A percentile compares a stretch with the other conserved stretches of the same genome.
These are phyloP conservation scores for Pythium utonaiense DNA, from an alignment of 352 stramenopile species.

Conservation along the genomic window DNA sequence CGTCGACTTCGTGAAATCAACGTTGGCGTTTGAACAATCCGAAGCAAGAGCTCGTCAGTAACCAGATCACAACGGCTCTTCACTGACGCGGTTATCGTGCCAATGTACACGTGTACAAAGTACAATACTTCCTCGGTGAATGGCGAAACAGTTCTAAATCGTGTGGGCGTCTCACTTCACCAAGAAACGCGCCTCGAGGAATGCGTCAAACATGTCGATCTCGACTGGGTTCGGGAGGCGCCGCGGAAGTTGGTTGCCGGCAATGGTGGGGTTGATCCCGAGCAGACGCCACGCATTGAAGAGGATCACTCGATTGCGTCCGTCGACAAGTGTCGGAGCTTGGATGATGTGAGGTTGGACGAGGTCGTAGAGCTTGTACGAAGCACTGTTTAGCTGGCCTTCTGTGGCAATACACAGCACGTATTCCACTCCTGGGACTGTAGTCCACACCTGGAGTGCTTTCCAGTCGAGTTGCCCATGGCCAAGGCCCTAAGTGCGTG, in stretches of 20 bases:
- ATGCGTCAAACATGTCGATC: background rate
- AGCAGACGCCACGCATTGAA: background rate
- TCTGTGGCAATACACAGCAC: background rate
- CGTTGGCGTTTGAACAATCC: background rate
- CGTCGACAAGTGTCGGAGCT: too few relatives aligned
- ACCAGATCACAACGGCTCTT: background rate
- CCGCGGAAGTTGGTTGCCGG: background rate
- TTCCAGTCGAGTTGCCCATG: background rate
- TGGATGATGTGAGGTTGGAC: background rate
- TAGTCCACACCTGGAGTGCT: background rate
- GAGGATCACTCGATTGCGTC: too few relatives aligned
- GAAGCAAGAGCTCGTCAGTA: background rate
- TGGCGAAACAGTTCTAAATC: too few relatives aligned
- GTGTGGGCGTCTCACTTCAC: too few relatives aligned
- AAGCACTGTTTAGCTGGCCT: background rate
- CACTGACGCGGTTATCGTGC: too few relatives aligned
- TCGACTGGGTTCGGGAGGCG: background rate
- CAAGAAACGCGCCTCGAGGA: background rate
- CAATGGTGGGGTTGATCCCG: background rate
- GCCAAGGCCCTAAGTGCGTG: background rate
- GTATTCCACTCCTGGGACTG: background rate
- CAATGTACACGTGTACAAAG: too few relatives aligned
- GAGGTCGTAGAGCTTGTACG: background rate
- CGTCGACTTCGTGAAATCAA: slow-evolving; percentile 8
- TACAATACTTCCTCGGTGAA: too few relatives aligned